A percentile compares a stretch with the other conserved stretches of the same genome.
These are phyloP conservation scores for Asterochloris erici DNA, from an alignment of 139 green algal genomes.

Conservation along the genomic window DNA sequence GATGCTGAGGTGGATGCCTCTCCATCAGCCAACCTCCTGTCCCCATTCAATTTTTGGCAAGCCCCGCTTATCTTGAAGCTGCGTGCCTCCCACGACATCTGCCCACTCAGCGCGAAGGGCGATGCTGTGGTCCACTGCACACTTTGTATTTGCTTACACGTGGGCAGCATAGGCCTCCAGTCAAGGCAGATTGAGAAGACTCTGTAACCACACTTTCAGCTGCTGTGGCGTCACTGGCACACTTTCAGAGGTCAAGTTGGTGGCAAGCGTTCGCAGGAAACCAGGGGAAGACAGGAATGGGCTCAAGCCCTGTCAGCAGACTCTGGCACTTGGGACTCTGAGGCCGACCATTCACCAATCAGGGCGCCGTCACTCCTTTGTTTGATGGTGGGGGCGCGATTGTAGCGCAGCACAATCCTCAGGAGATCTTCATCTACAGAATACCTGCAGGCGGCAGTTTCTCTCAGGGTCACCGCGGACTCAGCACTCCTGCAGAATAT, in stretches of 20 bases:
- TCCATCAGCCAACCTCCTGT: background rate
- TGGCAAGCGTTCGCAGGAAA: too few species aligned
- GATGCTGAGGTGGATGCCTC: background rate
- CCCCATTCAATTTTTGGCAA: background rate
- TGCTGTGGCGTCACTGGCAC: background rate
- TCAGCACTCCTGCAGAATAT: too few species aligned
- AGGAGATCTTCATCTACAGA: too few species aligned
- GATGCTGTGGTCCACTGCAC: background rate
- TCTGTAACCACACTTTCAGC: background rate
- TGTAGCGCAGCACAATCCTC: too few species aligned
- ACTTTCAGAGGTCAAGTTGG: background rate
- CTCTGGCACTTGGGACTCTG: background rate
- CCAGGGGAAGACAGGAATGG: background rate
- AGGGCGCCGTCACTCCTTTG: too few species aligned
- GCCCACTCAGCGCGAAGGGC: background rate
- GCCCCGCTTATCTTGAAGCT: background rate
- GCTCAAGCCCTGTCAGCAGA: background rate
- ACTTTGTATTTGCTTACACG: background rate
- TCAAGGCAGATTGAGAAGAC: background rate
- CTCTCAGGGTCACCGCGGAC: too few species aligned
- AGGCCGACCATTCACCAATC: too few species aligned
- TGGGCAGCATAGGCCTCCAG: background rate
- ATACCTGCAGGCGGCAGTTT: too few species aligned
- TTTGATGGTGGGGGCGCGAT: too few species aligned
- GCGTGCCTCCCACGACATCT: background rate